phyloP scores from a whole-genome alignment of 805 yeast genomes.

The Starmerella sirachaensis region DNA sequence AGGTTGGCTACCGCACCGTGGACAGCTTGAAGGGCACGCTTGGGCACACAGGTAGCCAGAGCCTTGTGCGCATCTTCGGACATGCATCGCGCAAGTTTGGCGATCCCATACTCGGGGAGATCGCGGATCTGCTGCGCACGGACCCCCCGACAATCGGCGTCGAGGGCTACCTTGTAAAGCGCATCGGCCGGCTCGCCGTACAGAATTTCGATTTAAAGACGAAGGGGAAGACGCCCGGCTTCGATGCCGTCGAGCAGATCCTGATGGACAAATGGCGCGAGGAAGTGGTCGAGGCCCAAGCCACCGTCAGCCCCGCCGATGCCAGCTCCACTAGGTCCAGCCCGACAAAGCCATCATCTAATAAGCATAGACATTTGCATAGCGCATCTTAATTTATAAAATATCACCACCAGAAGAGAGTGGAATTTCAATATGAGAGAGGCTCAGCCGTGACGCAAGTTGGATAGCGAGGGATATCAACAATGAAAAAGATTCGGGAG shows the following conservation, averaged over 20 bases:
- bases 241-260: slow-evolving; percentile 22
- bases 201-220: slow-evolving; percentile 11
- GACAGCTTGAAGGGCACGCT: slow-evolving; percentile 8
- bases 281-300: slow-evolving; percentile 14
- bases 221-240: slow-evolving; percentile 6
- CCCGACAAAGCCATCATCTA: no score
- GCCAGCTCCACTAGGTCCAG: no score
- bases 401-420: no score
- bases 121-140: slow-evolving; percentile 20
- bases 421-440: no score
- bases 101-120: slow-evolving; percentile 22
- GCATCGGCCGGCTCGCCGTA: slow-evolving; percentile 17
- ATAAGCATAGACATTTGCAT: no score
- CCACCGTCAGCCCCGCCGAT: no score
- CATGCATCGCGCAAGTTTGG: slow-evolving; percentile 22
- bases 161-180: slow-evolving; percentile 20
- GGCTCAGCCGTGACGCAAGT: no score
- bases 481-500: no score
- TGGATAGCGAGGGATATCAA: no score
- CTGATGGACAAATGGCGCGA: slow-evolving; percentile 21
- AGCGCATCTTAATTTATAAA: no score
- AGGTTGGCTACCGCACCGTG: background rate
- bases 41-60: slow-evolving; percentile 5
- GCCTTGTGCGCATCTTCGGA: slow-evolving; percentile 19
- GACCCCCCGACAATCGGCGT: slow-evolving; percentile 23